Evolutionary conservation across 495 filamentous ascomycete genomes (phyloP).

Genomic region (Penicillium ochrochloron): DNA sequence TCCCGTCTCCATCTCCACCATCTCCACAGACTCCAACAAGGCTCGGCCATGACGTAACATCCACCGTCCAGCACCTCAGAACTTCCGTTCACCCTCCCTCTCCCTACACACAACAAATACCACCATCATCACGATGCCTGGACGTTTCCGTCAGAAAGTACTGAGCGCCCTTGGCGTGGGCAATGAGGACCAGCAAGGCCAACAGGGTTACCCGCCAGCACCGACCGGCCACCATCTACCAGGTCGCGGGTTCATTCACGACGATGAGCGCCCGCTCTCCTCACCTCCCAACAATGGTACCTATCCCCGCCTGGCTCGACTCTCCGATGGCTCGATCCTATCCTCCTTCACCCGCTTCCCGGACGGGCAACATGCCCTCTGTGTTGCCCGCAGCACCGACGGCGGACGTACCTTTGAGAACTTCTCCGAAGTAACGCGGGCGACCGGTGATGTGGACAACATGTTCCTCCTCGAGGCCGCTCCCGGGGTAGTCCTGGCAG

Average conservation of each 20-base stretch:
- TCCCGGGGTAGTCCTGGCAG: conserved; percentile 54
- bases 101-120: background rate
- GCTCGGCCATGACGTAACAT: conserved; percentile 7
- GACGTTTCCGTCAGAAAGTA: conserved; percentile 31
- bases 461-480: conserved; percentile 58
- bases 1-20: background rate
- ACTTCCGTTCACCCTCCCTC: background rate
- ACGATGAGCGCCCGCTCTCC: conserved; percentile 45
- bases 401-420: conserved; percentile 41
- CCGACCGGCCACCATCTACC: conserved; percentile 15
- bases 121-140: background rate
- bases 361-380: conserved; percentile 34
- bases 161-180: conserved; percentile 38
- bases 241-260: conserved; percentile 34
- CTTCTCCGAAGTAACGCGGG: conserved; percentile 44
- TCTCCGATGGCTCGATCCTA: conserved; percentile 47
- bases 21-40: background rate
- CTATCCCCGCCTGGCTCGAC: conserved; percentile 44
- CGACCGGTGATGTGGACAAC: conserved; percentile 61
- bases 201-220: background rate
- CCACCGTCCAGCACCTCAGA: background rate
- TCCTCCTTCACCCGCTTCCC: conserved; percentile 47
- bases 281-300: conserved; percentile 49
- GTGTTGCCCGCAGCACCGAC: conserved; percentile 44
- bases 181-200: conserved; percentile 16